Conservation (phyloP, 805 yeast species). For the Yarrowia keelungensis region DNA sequence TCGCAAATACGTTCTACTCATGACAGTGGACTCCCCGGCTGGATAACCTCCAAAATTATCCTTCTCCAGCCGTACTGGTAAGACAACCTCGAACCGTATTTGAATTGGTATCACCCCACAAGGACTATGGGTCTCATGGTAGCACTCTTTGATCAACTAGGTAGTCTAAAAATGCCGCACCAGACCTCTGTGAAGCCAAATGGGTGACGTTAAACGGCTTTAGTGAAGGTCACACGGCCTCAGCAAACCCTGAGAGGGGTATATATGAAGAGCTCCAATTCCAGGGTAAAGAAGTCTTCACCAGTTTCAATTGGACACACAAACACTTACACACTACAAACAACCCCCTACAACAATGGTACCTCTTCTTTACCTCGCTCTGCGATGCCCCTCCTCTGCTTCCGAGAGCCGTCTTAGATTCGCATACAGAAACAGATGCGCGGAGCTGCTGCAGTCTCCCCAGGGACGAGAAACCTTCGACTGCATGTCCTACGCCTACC, state of each 20-base stretch:
- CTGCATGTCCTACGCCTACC: constrained; percentile 33
- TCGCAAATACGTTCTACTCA: too few species aligned
- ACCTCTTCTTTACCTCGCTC: constrained; percentile 29
- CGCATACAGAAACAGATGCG: constrained; percentile 27
- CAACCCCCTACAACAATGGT: constrained; percentile 4
- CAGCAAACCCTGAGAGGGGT: background rate
- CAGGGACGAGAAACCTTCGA: constrained; percentile 24
- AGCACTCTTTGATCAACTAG: constrained; percentile 4
- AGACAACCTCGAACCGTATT: constrained; percentile 17
- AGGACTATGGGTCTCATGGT: constrained; percentile 18
- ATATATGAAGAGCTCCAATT: background rate
- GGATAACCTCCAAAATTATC: background rate
- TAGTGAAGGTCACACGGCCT: constrained; percentile 23
- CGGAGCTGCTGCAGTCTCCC: constrained; percentile 28
- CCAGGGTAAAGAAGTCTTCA: background rate
- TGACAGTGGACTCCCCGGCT: too few species aligned
- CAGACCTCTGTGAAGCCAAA: constrained; percentile 6
- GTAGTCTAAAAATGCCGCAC: constrained; percentile 23
- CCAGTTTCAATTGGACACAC: constrained; percentile 2
- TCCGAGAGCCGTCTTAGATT: constrained; percentile 23
- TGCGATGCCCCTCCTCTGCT: constrained; percentile 17
- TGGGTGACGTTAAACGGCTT: constrained; percentile 11
- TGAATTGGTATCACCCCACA: constrained; percentile 11
- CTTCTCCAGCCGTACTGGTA: constrained; percentile 7
- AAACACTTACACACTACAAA: constrained; percentile 1